Evolutionary conservation across 176 grass and related monocot genomes (phyloP).

Genomic region (Saccharum spontaneum): DNA sequence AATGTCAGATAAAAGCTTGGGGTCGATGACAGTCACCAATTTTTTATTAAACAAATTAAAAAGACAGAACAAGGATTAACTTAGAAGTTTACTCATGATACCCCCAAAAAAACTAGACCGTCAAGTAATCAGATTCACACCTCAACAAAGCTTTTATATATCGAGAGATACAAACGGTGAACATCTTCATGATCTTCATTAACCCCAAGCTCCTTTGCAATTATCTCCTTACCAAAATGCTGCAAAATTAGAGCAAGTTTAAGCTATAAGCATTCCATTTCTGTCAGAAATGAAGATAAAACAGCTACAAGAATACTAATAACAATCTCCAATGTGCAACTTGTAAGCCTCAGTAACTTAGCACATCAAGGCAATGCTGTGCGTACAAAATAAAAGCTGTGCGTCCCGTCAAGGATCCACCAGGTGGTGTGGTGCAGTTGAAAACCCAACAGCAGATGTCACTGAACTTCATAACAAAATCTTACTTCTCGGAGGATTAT

Average conservation of each 20-base stretch:
- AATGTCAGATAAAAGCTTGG: not conserved
- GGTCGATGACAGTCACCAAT: not conserved
- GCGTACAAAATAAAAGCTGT: not conserved
- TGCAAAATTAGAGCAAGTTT: slow-evolving; percentile 29
- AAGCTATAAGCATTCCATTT: slow-evolving; percentile 6
- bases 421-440: not conserved
- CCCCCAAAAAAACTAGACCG: not conserved
- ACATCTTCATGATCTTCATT: slow-evolving; percentile 83
- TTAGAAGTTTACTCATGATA: not conserved
- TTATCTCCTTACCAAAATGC: slow-evolving; percentile 98
- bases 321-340: not conserved
- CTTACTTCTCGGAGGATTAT: not conserved
- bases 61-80: not conserved
- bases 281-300: not conserved
- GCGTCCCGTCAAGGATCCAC: not conserved
- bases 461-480: slow-evolving; percentile 1
- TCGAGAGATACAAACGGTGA: slow-evolving; percentile 76
- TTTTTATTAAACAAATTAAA: not conserved
- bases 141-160: slow-evolving; percentile 99
- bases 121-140: slow-evolving; percentile 36
- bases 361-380: not conserved
- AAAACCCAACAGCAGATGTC: not conserved
- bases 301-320: not conserved
- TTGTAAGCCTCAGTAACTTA: not conserved
- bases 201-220: slow-evolving; percentile 86